Percentiles rank a stretch among this genome's conserved stretches.
phyloP scores from a whole-genome alignment of 2,329 filamentous ascomycete species.

The Diaporthe sp. region DNA sequence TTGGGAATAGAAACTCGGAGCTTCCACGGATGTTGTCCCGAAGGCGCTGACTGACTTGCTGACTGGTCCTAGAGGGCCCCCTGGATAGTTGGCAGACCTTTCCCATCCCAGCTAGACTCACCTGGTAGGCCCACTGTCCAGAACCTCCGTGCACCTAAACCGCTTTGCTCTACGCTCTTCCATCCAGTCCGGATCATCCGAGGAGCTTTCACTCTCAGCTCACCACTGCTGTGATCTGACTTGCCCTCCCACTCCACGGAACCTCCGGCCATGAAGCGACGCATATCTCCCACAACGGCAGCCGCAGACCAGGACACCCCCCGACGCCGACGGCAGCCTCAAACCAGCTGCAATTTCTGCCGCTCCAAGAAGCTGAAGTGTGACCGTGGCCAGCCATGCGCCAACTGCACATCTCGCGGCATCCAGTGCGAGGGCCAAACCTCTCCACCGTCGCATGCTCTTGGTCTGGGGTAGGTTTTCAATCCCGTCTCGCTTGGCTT shows the following conservation, averaged over 20 bases:
- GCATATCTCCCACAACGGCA: not conserved
- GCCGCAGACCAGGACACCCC: not conserved
- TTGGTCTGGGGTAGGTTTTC: slow-evolving; percentile 1
- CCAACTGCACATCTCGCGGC: slow-evolving; percentile 48
- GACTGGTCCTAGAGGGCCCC: not conserved
- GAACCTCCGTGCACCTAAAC: not conserved
- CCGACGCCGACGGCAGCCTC: slow-evolving; percentile 47
- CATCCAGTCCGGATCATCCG: slow-evolving; percentile 23
- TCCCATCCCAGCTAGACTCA: slow-evolving; percentile 2
- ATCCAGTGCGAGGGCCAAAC: slow-evolving; percentile 46
- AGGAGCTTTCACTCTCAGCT: not conserved
- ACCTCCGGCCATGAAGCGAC: slow-evolving; percentile 32
- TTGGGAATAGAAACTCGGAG: not conserved
- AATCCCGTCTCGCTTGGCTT: not conserved
- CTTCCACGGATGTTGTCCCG: not conserved
- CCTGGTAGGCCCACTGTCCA: not conserved
- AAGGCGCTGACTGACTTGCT: not conserved
- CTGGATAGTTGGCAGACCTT: not conserved
- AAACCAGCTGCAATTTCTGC: slow-evolving; percentile 51
- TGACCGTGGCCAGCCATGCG: slow-evolving; percentile 48
- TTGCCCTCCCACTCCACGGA: not conserved
- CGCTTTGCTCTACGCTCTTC: not conserved
- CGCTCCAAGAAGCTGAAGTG: slow-evolving; percentile 53
- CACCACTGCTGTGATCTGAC: not conserved
- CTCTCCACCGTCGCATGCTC: not conserved